Evolutionary conservation across 2,329 filamentous ascomycete species (phyloP), one percentile per base, ranked within the genome.

Genomic region (Fusarium domesticum): DNA sequence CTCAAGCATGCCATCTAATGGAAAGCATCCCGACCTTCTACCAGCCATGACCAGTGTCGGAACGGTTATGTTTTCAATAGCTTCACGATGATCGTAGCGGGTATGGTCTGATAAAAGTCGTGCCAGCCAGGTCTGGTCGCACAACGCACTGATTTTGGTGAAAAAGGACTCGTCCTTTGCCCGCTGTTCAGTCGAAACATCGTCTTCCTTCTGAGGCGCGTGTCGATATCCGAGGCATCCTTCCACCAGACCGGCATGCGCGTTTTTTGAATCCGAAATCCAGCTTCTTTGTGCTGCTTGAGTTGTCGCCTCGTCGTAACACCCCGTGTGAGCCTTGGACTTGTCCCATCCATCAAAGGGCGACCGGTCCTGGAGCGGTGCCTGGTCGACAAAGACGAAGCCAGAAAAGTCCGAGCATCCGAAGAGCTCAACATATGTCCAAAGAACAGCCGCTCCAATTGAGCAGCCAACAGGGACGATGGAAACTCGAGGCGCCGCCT

Each of bases 371-470:
- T 60, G 58, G 14, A 60, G 42, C 12, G 58, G 58, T 16, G 58
- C 58, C 40, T 60, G 58, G 18, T 60, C 58, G 23, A 60, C 58
- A 20, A 60, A 60, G n/a, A 59, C 58, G 35, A 60, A 40, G 1
- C 58, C 58, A 6, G 49, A 33, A 47, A 60, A 60, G n/a, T 59
- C 56, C 11, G 35, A 36, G 14, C 55, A 56, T 5, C 54, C 54
- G 42, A 60, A 60, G 12, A 60, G 35, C 23, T 60, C 58, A 15
- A 57, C 19, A 6, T 60, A 59, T 6, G 58, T 59, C 58, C 58
- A 60, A n/a, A 60, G 41, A 23, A 60, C 58, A 14, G 58, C 58
- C 18, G 58, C 58, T 11, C 58, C 58, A 20, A 60, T 60, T 11
- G 58, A 60, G 28, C 58, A 60, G 15, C 58, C 58, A 23, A 60